A percentile compares a stretch with the other conserved stretches of the same genome.
Conservation (phyloP, 352 stramenopile genomes). For the Phytopythium montanum region DNA sequence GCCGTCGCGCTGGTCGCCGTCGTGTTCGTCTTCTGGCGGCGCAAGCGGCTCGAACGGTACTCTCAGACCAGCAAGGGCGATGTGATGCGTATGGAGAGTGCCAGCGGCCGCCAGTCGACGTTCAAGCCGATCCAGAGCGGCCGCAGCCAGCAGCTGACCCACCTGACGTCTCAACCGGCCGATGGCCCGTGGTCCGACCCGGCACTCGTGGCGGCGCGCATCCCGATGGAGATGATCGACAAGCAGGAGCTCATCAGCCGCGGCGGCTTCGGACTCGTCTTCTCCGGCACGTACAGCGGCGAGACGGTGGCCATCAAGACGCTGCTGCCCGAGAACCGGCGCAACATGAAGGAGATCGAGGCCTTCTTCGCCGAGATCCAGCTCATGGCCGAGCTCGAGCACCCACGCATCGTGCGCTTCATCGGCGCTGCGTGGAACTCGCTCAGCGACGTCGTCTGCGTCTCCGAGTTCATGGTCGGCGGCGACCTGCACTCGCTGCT, state of each 20-base stretch:
- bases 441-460: constrained; percentile 35
- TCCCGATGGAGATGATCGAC: constrained; percentile 42
- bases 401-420: constrained; percentile 61
- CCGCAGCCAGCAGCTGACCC: neutral
- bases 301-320: constrained; percentile 57
- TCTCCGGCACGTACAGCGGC: constrained; percentile 35
- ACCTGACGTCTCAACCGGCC: neutral
- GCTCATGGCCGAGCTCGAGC: constrained; percentile 50
- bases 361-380: constrained; percentile 52
- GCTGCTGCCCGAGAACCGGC: constrained; percentile 38
- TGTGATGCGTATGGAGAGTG: constrained; percentile 4
- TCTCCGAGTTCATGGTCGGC: constrained; percentile 44
- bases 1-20: constrained; percentile 32
- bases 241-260: constrained; percentile 37
- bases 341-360: constrained; percentile 50
- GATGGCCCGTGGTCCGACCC: constrained; percentile 36
- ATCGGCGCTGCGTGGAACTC: constrained; percentile 61
- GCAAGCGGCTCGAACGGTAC: constrained; percentile 19
- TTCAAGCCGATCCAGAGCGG: constrained; percentile 21
- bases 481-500: constrained; percentile 41
- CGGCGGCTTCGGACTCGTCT: constrained; percentile 53
- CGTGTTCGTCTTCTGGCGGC: constrained; percentile 41
- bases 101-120: constrained; percentile 16
- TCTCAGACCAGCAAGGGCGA: constrained; percentile 11
- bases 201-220: constrained; percentile 28